A percentile compares a stretch with the other conserved stretches of the same genome.
These are phyloP conservation scores for Protea cynaroides DNA, from an alignment of 164 flowering plant genomes.

Conservation along the genomic window DNA sequence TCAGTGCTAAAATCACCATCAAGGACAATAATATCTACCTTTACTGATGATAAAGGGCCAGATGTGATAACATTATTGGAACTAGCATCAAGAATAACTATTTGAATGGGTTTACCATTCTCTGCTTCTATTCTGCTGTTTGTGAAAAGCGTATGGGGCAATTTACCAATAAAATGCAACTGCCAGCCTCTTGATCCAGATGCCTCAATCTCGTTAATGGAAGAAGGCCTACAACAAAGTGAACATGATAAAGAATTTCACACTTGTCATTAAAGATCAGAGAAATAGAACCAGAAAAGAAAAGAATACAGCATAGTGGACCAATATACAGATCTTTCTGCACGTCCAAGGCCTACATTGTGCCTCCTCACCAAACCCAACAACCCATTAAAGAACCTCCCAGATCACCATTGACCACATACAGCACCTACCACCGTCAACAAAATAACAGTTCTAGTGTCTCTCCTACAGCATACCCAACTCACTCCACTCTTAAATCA, in stretches of 20 bases:
- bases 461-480: no score
- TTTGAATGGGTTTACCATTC: conserved; percentile 21
- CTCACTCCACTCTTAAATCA: no score
- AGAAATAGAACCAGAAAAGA: neutral
- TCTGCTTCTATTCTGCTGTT: conserved; percentile 30
- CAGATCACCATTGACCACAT: no score
- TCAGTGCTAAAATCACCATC: conserved; percentile 44
- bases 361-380: neutral
- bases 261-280: neutral
- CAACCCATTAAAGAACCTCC: neutral
- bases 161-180: conserved; percentile 33
- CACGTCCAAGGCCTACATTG: neutral
- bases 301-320: neutral
- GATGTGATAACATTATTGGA: conserved; percentile 17
- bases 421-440: no score
- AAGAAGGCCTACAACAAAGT: conserved; percentile 24
- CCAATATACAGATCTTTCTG: neutral
- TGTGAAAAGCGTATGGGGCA: conserved; percentile 41
- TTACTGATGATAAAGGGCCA: conserved; percentile 40
- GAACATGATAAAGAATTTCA: conserved; percentile 2
- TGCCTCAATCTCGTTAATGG: conserved; percentile 18
- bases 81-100: conserved; percentile 31
- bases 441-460: no score
- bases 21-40: conserved; percentile 46
- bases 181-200: conserved; percentile 28